These are phyloP conservation scores for Alnus rubra DNA, from an alignment of 306 rosid genomes.

Conservation along the genomic window DNA sequence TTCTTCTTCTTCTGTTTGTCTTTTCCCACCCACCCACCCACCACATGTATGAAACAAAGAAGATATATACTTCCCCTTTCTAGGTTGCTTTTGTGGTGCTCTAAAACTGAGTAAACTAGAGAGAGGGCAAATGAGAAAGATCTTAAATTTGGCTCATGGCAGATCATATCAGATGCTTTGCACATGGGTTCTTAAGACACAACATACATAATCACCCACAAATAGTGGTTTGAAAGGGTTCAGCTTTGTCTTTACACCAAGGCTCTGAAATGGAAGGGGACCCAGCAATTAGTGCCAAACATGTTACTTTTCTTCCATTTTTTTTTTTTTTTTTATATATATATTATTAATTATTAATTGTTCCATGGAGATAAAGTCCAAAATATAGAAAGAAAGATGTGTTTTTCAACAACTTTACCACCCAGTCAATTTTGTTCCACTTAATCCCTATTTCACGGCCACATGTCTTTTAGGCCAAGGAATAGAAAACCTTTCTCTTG, in stretches of 20 bases:
- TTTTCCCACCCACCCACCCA: slow-evolving; percentile 5
- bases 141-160: neutral
- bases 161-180: neutral
- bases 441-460: neutral
- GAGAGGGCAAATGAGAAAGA: slow-evolving; percentile 2
- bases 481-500: neutral
- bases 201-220: neutral
- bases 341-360: neutral
- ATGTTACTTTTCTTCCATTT: neutral
- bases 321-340: neutral
- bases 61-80: slow-evolving; percentile 8
- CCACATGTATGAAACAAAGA: slow-evolving; percentile 9
- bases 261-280: neutral
- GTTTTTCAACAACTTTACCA: neutral
- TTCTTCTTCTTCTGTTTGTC: neutral
- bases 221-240: slow-evolving; percentile 3
- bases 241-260: neutral
- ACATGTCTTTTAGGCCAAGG: neutral
- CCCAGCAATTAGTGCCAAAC: slow-evolving; percentile 9
- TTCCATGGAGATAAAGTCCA: slow-evolving; percentile 3
- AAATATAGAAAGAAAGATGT: neutral
- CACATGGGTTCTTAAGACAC: neutral
- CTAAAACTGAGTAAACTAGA: neutral
- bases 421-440: neutral
- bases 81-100: neutral